A percentile compares a stretch with the other conserved stretches of the same genome.
These are phyloP conservation scores for Sechiopsis laciniata DNA, from an alignment of 306 rosid genomes.

Conservation along the genomic window DNA sequence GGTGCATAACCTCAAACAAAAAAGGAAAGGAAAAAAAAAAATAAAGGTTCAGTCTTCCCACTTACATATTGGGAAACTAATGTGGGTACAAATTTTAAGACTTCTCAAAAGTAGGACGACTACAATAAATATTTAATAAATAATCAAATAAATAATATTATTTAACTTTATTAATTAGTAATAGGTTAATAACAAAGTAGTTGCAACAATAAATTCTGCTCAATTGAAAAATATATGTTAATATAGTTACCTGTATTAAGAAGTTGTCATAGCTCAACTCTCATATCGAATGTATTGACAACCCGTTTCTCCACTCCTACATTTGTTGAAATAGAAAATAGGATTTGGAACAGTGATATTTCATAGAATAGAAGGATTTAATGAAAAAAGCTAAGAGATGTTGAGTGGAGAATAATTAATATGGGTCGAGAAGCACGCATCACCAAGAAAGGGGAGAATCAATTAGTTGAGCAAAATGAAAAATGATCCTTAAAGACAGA, in stretches of 20 bases:
- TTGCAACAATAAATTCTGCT: neutral
- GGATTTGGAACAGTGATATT: neutral
- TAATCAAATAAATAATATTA: neutral
- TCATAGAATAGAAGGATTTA: neutral
- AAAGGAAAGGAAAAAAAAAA: no score
- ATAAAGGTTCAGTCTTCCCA: no score
- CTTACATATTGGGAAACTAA: no score
- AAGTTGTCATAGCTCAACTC: no score
- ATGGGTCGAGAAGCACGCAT: conserved; percentile 15
- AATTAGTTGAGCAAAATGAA: conserved; percentile 31
- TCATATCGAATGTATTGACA: no score
- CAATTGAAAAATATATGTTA: no score
- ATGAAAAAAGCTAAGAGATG: conserved; percentile 19
- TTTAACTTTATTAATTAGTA: no score
- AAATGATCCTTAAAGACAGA: conserved; percentile 20
- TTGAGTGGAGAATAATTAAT: conserved; percentile 38
- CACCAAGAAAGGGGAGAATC: conserved; percentile 26
- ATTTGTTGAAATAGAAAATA: neutral
- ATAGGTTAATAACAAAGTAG: neutral
- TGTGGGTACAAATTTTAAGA: neutral
- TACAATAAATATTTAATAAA: neutral
- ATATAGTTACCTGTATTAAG: neutral
- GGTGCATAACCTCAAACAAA: no score
- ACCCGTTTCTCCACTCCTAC: neutral
- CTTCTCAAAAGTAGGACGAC: neutral